Evolutionary conservation across 371 early-diverging fungal genomes (phyloP).

Genomic region (Saksenaea oblongispora): DNA sequence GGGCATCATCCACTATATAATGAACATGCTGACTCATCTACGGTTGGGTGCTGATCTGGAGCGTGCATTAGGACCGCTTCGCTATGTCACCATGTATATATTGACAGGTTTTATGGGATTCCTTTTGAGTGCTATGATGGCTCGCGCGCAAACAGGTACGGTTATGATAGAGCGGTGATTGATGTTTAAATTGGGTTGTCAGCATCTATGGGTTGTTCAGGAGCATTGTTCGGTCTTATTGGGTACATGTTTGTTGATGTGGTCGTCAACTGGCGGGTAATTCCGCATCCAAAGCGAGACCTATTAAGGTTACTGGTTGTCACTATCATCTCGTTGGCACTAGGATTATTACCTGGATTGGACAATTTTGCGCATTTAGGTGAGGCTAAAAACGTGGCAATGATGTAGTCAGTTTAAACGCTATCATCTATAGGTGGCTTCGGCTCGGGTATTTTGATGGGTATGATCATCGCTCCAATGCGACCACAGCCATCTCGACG

Average conservation of each 20-base stretch:
- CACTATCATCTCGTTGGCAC: slow-evolving; percentile 63
- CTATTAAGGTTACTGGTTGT: slow-evolving; percentile 64
- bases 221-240: slow-evolving; percentile 74
- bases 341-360: slow-evolving; percentile 75
- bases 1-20: slow-evolving; percentile 71
- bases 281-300: slow-evolving; percentile 62
- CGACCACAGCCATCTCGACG: slow-evolving; percentile 21
- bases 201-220: slow-evolving; percentile 78
- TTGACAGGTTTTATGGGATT: slow-evolving; percentile 73
- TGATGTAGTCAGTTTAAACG: slow-evolving; percentile 27
- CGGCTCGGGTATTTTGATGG: slow-evolving; percentile 51
- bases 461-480: slow-evolving; percentile 52
- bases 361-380: slow-evolving; percentile 83
- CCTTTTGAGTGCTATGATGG: slow-evolving; percentile 70
- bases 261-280: slow-evolving; percentile 67
- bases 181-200: neutral
- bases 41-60: slow-evolving; percentile 68
- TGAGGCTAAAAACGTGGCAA: slow-evolving; percentile 26
- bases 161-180: slow-evolving; percentile 31
- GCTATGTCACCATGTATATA: slow-evolving; percentile 47
- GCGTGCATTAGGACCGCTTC: slow-evolving; percentile 64
- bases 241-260: slow-evolving; percentile 74
- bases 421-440: slow-evolving; percentile 74
- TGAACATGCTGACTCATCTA: slow-evolving; percentile 72
- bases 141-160: slow-evolving; percentile 18